Conservation (phyloP, 345 rosid species). For the Heritiera littoralis region DNA sequence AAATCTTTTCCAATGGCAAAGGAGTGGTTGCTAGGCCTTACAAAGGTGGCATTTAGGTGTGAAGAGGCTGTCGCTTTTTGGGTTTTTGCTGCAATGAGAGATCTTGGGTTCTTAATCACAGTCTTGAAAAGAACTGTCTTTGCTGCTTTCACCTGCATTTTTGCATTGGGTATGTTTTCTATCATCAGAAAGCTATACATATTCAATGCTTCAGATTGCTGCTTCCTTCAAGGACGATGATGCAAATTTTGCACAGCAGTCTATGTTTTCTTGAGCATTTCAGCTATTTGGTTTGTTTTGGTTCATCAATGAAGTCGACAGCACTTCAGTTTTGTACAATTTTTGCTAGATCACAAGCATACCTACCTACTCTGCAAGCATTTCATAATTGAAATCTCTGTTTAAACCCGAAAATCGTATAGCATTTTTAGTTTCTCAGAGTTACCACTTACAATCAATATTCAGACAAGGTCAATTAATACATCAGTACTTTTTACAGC, state of each 20-base stretch:
- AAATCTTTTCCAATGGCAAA: conserved; percentile 19
- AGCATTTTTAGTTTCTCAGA: neutral
- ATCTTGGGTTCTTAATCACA: conserved; percentile 18
- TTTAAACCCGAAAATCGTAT: neutral
- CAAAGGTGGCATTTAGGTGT: conserved; percentile 25
- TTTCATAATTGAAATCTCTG: neutral
- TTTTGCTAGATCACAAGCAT: too few relatives aligned
- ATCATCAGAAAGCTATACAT: neutral
- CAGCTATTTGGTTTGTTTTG: neutral
- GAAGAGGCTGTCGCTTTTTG: conserved; percentile 29
- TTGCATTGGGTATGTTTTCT: conserved; percentile 53
- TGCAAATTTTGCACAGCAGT: neutral
- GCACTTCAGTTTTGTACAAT: neutral
- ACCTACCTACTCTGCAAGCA: neutral
- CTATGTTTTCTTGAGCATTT: neutral
- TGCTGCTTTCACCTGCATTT: conserved; percentile 51
- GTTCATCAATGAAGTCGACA: neutral
- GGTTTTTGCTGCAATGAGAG: conserved; percentile 28
- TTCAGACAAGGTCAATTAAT: neutral
- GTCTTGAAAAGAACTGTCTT: conserved; percentile 34
- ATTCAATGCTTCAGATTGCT: neutral
- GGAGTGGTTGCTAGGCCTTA: conserved; percentile 23
- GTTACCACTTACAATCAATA: neutral
- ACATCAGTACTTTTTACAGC: conserved; percentile 1
- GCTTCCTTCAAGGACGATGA: neutral